phyloP scores from a whole-genome alignment of 768 basidiomycete species.

The Mrakia gelida region DNA sequence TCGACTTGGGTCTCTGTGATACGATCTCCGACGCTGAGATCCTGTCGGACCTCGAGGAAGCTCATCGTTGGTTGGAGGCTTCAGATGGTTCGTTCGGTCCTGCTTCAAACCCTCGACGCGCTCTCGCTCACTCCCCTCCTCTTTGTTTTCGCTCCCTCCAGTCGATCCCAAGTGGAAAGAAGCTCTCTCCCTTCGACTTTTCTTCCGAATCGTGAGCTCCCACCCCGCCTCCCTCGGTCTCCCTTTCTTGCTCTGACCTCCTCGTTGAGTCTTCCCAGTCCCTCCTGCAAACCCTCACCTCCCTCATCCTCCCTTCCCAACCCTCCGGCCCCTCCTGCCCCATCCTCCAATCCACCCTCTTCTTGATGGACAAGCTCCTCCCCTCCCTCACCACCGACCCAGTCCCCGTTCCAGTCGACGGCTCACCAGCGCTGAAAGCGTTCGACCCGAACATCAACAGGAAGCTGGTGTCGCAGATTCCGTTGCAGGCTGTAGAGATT shows the following conservation, averaged over 20 bases:
- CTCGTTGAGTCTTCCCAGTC: slow-evolving; percentile 16
- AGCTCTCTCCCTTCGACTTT: slow-evolving; percentile 34
- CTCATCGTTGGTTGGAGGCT: slow-evolving; percentile 40
- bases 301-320: slow-evolving; percentile 21
- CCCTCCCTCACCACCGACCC: neutral
- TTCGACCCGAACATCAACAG: slow-evolving; percentile 39
- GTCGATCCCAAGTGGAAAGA: slow-evolving; percentile 34
- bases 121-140: neutral
- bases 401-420: slow-evolving; percentile 4
- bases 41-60: slow-evolving; percentile 57
- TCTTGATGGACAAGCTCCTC: slow-evolving; percentile 4
- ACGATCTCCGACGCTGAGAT: slow-evolving; percentile 56
- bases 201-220: slow-evolving; percentile 37
- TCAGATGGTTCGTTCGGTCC: slow-evolving; percentile 30
- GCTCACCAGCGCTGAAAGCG: slow-evolving; percentile 31
- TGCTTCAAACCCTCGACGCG: neutral
- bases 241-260: neutral
- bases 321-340: slow-evolving; percentile 9
- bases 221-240: neutral
- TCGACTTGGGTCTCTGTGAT: slow-evolving; percentile 71
- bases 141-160: neutral
- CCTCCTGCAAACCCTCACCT: slow-evolving; percentile 32
- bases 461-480: slow-evolving; percentile 41
- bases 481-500: slow-evolving; percentile 37
- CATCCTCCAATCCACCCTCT: slow-evolving; percentile 1